Evolutionary conservation across 2,329 filamentous ascomycete species (phyloP).

Genomic region (Aspergillus sp.): DNA sequence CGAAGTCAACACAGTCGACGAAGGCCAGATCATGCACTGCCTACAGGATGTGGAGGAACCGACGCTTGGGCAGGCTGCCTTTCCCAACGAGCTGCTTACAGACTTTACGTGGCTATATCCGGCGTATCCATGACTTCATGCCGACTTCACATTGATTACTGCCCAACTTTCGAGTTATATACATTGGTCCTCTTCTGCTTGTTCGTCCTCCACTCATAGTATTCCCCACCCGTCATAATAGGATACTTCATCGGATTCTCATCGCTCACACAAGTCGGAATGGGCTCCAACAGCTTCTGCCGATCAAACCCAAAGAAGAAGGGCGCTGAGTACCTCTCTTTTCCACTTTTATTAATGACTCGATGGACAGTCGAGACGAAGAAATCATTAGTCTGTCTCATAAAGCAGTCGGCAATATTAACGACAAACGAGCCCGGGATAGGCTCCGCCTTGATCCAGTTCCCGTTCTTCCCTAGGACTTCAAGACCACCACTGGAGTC

Average conservation of each 20-base stretch:
- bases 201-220: slow-evolving; percentile 1
- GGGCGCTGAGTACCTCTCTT: slow-evolving; percentile 1
- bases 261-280: neutral
- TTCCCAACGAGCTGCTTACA: neutral
- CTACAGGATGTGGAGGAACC: neutral
- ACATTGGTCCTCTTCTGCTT: slow-evolving; percentile 3
- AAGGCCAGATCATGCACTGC: neutral
- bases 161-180: neutral
- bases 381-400: neutral
- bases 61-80: neutral
- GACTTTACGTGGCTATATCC: neutral
- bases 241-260: slow-evolving; percentile 2
- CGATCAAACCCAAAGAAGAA: slow-evolving; percentile 2
- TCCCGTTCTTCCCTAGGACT: neutral
- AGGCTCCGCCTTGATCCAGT: slow-evolving; percentile 1
- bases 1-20: neutral
- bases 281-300: neutral
- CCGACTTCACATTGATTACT: neutral
- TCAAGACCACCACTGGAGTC: neutral
- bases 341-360: neutral
- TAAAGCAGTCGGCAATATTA: neutral
- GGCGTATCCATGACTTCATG: neutral
- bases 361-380: slow-evolving; percentile 1
- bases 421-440: neutral
- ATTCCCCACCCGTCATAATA: slow-evolving; percentile 1